Percentiles rank a stretch among this genome's conserved stretches.
These are phyloP conservation scores for Cubamyces lactineus DNA, from an alignment of 768 basidiomycete species.

Conservation along the genomic window DNA sequence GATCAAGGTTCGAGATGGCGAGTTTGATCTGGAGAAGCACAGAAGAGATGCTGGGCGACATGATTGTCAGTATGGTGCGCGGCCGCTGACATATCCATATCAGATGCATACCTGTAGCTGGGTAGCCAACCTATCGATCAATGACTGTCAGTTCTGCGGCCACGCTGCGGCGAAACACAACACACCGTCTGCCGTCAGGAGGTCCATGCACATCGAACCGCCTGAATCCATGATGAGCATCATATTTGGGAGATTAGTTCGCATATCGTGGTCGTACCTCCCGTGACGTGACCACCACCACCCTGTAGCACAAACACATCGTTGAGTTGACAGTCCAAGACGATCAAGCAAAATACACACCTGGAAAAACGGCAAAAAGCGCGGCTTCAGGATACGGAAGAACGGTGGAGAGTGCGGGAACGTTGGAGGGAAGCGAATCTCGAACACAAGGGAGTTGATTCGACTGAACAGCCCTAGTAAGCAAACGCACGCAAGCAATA, in stretches of 20 bases:
- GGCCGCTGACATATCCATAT: not conserved
- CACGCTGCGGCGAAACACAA: not conserved
- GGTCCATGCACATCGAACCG: conserved; percentile 77
- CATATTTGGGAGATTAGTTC: not conserved
- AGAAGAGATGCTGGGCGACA: conserved; percentile 39
- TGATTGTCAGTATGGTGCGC: not conserved
- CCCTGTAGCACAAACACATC: conserved; percentile 37
- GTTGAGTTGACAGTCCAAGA: not conserved
- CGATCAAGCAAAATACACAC: conserved; percentile 16
- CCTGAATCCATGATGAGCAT: conserved; percentile 39
- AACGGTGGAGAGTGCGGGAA: conserved; percentile 76
- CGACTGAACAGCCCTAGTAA: conserved; percentile 38
- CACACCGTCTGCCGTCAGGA: conserved; percentile 64
- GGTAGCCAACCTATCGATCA: conserved; percentile 61
- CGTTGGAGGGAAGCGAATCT: conserved; percentile 67
- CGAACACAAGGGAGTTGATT: conserved; percentile 70
- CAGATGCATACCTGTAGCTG: conserved; percentile 53
- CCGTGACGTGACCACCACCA: conserved; percentile 71
- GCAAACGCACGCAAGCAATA: too few relatives aligned
- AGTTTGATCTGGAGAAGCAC: conserved; percentile 67
- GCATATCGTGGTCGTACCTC: conserved; percentile 40
- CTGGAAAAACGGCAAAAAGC: conserved; percentile 69
- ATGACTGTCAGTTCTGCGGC: not conserved
- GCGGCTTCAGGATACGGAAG: conserved; percentile 74
- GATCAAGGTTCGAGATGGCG: conserved; percentile 69